Evolutionary conservation across 108 stramenopile genomes (phyloP), one percentile per base, ranked within the genome.

Genomic region (Skeletonema costatum): DNA sequence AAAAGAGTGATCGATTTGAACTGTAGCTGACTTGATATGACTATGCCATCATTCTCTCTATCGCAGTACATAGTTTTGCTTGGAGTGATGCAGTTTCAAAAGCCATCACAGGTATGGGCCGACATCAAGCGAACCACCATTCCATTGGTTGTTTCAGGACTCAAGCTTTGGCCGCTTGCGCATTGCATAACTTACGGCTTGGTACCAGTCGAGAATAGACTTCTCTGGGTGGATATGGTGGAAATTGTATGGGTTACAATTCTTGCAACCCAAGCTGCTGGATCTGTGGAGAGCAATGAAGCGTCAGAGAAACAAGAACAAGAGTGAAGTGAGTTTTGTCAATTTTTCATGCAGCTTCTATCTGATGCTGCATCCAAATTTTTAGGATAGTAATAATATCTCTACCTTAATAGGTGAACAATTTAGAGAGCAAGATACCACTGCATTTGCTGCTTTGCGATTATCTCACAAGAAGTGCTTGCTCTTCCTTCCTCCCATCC

Each of bases 211-310:
- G 93, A 94, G 71, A 81, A 92, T 62, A 85, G 92, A 63, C 79
- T 96, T 48, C 67, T 96, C 11, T 96, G 93, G 93, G 92, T 96
- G 11, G 95, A 96, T 75, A 72, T 84, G 5, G 90, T 96, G 68
- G 95, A 96, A 80, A 92, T 96, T 53, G 63, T 94, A 16, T 96
- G 95, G 95, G 95, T 96, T 4, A 93, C 91, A 8, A 95, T 96
- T 77, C 73, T 96, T 29, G 88, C 91, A 36, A 87, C 73, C 5
- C 61, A 73, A 61, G 89, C 89, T 61, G 39, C 39, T 41, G 39
- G 10, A 41, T 41, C 39, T 41, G 39, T 41, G 39, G 39, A 41
- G 39, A 11, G 1, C 39, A 41, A 41, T 11, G 39, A 41, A 41
- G 39, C 39, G 2, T 12, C 39, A 41, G 39, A 41, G 39, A 41